These are phyloP conservation scores for Canna indica DNA, from an alignment of 176 grass and related monocot species.

Conservation along the genomic window DNA sequence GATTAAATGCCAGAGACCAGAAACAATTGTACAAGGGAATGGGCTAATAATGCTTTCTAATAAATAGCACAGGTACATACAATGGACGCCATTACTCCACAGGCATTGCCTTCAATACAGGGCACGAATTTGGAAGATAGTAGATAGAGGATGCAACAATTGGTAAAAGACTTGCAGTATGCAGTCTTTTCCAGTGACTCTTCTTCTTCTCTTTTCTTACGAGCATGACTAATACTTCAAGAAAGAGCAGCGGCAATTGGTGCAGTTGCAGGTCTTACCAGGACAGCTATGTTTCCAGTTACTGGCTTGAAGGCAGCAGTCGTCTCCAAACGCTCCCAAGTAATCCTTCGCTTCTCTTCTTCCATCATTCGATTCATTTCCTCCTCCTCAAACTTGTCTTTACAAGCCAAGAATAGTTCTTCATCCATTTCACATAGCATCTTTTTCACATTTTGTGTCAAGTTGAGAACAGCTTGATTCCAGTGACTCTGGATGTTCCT, in stretches of 20 bases:
- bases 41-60: background rate
- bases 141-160: background rate
- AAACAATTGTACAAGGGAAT: background rate
- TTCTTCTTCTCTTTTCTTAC: background rate
- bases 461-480: slow-evolving; percentile 84
- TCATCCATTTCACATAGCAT: slow-evolving; percentile 93
- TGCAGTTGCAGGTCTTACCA: slow-evolving; percentile 33
- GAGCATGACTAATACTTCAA: background rate
- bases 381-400: slow-evolving; percentile 67
- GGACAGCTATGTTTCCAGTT: slow-evolving; percentile 35
- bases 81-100: background rate
- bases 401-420: slow-evolving; percentile 58
- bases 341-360: slow-evolving; percentile 55
- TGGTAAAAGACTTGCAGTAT: too few relatives aligned
- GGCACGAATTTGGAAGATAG: background rate
- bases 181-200: too few relatives aligned
- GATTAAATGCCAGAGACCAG: background rate
- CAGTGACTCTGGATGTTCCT: slow-evolving; percentile 74
- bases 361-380: slow-evolving; percentile 42
- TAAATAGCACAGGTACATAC: background rate
- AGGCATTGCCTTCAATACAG: background rate
- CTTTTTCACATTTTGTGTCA: slow-evolving; percentile 78
- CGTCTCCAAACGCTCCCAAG: slow-evolving; percentile 80
- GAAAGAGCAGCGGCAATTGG: slow-evolving; percentile 44
- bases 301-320: slow-evolving; percentile 32